These are phyloP conservation scores for Phenoliferia sp. DNA, from an alignment of 1,284 basidiomycete genomes.

Conservation along the genomic window DNA sequence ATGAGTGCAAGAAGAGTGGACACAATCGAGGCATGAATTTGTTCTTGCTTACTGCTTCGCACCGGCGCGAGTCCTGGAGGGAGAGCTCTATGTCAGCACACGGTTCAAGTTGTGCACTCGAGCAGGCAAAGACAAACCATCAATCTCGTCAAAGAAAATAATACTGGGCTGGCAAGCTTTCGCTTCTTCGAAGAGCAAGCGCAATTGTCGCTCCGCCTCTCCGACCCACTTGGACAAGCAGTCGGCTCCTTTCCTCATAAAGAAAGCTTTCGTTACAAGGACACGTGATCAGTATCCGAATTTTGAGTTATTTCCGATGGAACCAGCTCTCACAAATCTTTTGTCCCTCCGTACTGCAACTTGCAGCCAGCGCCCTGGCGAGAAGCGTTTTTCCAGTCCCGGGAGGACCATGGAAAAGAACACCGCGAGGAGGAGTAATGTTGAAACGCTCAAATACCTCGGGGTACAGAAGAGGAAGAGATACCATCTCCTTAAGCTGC, in stretches of 20 bases:
- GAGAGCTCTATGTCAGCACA: not conserved
- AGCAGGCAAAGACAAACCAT: constrained; percentile 53
- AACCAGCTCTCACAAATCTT: constrained; percentile 86
- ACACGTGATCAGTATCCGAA: not conserved
- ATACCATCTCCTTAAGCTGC: constrained; percentile 97
- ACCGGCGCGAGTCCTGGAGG: constrained; percentile 74
- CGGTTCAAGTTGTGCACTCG: not conserved
- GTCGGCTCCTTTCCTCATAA: constrained; percentile 99
- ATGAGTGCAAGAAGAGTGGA: constrained; percentile 93
- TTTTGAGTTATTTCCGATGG: too few relatives aligned
- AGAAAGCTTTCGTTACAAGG: too few relatives aligned
- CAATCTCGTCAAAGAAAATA: constrained; percentile 98
- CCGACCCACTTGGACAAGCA: constrained; percentile 99
- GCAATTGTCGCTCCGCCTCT: constrained; percentile 93
- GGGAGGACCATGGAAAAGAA: constrained; percentile 93
- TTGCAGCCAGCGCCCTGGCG: constrained; percentile 89
- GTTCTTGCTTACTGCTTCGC: constrained; percentile 95
- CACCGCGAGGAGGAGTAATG: constrained; percentile 91
- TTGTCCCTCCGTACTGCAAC: constrained; percentile 81
- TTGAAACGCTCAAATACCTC: constrained; percentile 95
- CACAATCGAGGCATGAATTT: constrained; percentile 97
- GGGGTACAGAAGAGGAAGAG: constrained; percentile 90
- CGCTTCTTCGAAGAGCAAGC: constrained; percentile 95
- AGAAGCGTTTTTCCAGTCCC: constrained; percentile 91
- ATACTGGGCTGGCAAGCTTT: constrained; percentile 87